Evolutionary conservation across 208 protist species (phyloP), one percentile per base, ranked within the genome.

Genomic region (Acanthamoeba castellanii): DNA sequence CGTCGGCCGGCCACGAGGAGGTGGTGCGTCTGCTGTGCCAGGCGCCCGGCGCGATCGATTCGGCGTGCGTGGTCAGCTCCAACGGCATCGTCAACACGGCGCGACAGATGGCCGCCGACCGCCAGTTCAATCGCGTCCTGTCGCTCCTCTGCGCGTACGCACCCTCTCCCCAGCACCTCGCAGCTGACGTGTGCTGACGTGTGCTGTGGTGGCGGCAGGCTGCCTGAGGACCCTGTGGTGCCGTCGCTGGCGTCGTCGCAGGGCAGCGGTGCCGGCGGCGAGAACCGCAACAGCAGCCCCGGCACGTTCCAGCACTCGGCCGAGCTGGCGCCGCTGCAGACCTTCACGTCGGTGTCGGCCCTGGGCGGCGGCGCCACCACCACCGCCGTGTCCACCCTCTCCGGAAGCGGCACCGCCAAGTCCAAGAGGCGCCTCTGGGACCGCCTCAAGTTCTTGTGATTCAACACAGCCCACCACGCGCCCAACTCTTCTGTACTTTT

Each of bases 11-110:
- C 57, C 55, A 92, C 27, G 87, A 72, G 59, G 87, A 92, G 45
- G 87, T 92, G 11, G 45, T 92, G 22, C 64, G 61, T 30, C 64
- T 92, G 87, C 87, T 92, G n/a, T n/a, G 34, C n/a, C 78, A 87
- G 20, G 87, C 50, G 5, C 61, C 87, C 2, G 87, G 64, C 42
- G 32, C 42, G 7, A 27, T 5, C 27, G 87, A 92, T 30, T 42
- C 22, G 18, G 16, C 20, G 16, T 22, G 27, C 87, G 20, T 92
- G 9, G 78, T 87, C 78, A 61, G 13, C 45, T 59, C 34, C 27
- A 61, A 11, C 78, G 78, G 78, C 34, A 87, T 87, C 8, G 78
- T 59, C 78, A 52, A 87, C n/a, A 87, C 78, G 5, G 78, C 78
- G 25, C 78, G 78, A 16, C 78, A 87, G 78, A 87, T 87, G 45